Percentiles rank a stretch among this genome's conserved stretches.
These are phyloP conservation scores for Salvia miltiorrhiza DNA, from an alignment of 257 asterid genomes.

Conservation along the genomic window DNA sequence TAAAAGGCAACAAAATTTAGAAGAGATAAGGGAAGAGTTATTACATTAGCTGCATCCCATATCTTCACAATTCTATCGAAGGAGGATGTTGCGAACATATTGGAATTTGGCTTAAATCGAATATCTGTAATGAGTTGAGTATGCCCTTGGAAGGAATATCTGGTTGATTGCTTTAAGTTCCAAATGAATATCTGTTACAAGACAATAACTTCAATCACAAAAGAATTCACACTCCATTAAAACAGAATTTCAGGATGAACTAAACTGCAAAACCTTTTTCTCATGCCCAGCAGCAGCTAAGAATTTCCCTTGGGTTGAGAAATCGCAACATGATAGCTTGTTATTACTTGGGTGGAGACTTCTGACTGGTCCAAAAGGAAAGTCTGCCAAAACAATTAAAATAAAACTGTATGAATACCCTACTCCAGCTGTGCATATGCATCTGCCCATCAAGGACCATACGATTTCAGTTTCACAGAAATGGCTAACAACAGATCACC, in stretches of 20 bases:
- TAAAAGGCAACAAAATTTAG: not conserved
- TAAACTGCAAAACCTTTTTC: slow-evolving; percentile 35
- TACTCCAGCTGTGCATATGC: not conserved
- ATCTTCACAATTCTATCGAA: slow-evolving; percentile 40
- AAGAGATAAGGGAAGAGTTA: not conserved
- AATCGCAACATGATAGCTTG: slow-evolving; percentile 49
- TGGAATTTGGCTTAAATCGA: slow-evolving; percentile 41
- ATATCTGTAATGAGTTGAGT: slow-evolving; percentile 39
- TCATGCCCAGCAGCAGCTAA: slow-evolving; percentile 57
- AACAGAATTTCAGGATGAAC: not conserved
- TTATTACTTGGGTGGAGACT: slow-evolving; percentile 27
- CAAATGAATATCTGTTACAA: slow-evolving; percentile 36
- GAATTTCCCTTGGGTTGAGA: slow-evolving; percentile 36
- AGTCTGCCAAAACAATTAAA: slow-evolving; percentile 19
- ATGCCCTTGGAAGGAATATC: slow-evolving; percentile 23
- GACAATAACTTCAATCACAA: not conserved
- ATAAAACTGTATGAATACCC: not conserved
- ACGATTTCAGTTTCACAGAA: not conserved
- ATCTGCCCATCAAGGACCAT: not conserved
- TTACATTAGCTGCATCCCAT: slow-evolving; percentile 48
- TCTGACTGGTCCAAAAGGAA: slow-evolving; percentile 24
- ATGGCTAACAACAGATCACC: not conserved
- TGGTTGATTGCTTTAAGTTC: slow-evolving; percentile 18
- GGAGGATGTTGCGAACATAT: slow-evolving; percentile 47
- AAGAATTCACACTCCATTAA: not conserved